These are phyloP conservation scores for Talaromyces funiculosus DNA, from an alignment of 2,329 filamentous ascomycete species.

Conservation along the genomic window DNA sequence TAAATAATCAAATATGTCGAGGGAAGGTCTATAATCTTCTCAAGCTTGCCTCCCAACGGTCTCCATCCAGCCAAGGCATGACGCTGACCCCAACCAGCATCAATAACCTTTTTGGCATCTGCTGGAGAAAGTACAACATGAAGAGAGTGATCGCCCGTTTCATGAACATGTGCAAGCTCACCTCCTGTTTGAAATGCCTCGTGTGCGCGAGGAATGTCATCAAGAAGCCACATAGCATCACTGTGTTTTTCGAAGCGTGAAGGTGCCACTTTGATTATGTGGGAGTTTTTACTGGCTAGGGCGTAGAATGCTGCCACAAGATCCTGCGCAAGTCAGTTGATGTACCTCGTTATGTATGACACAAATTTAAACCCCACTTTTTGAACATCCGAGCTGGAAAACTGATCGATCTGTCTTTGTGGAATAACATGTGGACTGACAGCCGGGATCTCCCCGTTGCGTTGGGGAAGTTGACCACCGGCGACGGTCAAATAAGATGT, in stretches of 20 bases:
- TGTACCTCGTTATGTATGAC: background rate
- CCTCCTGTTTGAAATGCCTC: conserved; percentile 44
- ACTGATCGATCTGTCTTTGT: conserved; percentile 26
- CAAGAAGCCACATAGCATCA: conserved; percentile 24
- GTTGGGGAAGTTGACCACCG: conserved; percentile 16
- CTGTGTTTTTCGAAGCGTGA: conserved; percentile 24
- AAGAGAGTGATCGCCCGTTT: conserved; percentile 62
- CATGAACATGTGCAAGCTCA: conserved; percentile 75
- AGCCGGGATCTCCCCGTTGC: conserved; percentile 18
- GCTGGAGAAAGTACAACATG: conserved; percentile 74
- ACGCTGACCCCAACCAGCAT: conserved; percentile 61
- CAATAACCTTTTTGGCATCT: conserved; percentile 70
- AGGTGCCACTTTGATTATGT: conserved; percentile 23
- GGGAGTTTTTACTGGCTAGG: conserved; percentile 22
- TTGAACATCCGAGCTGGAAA: conserved; percentile 20
- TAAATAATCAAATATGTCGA: conserved; percentile 76
- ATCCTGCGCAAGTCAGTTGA: conserved; percentile 18
- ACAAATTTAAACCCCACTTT: conserved; percentile 18
- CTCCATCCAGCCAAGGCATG: conserved; percentile 45
- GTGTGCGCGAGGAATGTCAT: conserved; percentile 18
- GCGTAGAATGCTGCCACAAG: conserved; percentile 19
- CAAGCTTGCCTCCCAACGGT: conserved; percentile 49
- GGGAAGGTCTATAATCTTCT: conserved; percentile 60
- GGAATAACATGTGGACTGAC: conserved; percentile 27
- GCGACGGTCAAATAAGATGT: conserved; percentile 13